Base-by-base conservation (phyloP, 1,284 basidiomycete species). In the Trichosporon inkin region DNA sequence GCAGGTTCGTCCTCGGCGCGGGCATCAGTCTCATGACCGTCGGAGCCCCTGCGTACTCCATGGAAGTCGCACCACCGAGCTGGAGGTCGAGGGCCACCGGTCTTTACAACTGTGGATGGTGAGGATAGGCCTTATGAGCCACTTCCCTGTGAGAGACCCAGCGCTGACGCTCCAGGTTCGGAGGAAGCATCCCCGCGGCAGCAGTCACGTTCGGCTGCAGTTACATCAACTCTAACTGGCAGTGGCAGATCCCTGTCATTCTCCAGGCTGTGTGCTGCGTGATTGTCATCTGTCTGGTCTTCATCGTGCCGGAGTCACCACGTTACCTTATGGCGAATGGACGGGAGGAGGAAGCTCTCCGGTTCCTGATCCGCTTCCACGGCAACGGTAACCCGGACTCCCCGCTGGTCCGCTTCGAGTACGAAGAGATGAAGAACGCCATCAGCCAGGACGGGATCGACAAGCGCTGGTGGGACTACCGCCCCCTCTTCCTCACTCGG, bases 341-440 rank as follows among this genome's bases (percentile, higher is more conserved):
- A 20, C 60, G 62, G 7, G 83, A 87, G 56, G 82, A 80, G 0
- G 87, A 90, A 67, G 88, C 88, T 0, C 81, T 87, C 16, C 80
- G 85, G 64, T 83, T 90, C 63, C 82, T 91, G 20, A 85, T 87
- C 14, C 87, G 89, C 69, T 81, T 90, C 17, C 67, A 71, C 63
- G 70, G 73, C 10, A 67, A 68, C 44, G 69, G 67, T 22, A 64
- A 72, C 54, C 59, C 57, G 11, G 40, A 69, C 20, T 41, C 72
- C 81, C 36, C 82, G 82, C n/a, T 68, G 17, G 69, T 73, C 28
- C 69, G 73, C 32, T 78, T 86, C n/a, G 82, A 86, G 68, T 82
- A 81, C 78, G 79, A 76, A 55, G 85, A 86, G 68, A 83, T 84
- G 70, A 80, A 82, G 65, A 83, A 84, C 63, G 72, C 79, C 6